phyloP scores from a whole-genome alignment of 345 rosid genomes.

The Euphorbia peplus region DNA sequence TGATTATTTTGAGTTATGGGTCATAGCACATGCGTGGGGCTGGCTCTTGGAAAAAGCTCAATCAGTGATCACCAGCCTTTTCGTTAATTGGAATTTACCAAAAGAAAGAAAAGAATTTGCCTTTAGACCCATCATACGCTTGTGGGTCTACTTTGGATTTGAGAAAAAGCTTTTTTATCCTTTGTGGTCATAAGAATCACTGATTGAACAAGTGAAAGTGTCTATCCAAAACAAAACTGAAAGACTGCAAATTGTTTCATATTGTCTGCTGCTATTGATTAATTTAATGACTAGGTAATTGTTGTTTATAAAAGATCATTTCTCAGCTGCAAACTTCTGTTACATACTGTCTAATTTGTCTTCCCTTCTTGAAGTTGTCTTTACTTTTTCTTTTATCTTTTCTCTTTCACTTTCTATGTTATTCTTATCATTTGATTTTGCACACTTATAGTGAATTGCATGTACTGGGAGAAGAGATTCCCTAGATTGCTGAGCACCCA shows the following conservation, averaged over 20 bases:
- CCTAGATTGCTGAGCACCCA: conserved; percentile 62
- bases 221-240: no score
- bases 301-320: not conserved
- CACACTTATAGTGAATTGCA: conserved; percentile 69
- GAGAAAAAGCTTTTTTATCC: not conserved
- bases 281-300: not conserved
- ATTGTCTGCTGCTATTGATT: not conserved
- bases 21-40: no score
- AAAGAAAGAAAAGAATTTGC: not conserved
- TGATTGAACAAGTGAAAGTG: not conserved
- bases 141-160: not conserved
- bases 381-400: not conserved
- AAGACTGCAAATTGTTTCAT: not conserved
- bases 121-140: not conserved
- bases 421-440: conserved; percentile 13
- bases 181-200: not conserved
- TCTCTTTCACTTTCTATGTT: not conserved
- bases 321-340: not conserved
- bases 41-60: no score
- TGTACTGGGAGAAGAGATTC: conserved; percentile 95
- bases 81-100: not conserved
- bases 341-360: no score
- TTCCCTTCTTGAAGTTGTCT: not conserved
- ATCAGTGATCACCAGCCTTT: no score
- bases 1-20: no score